phyloP scores from a whole-genome alignment of 139 green algal genomes.

The Micractinium sp. region DNA sequence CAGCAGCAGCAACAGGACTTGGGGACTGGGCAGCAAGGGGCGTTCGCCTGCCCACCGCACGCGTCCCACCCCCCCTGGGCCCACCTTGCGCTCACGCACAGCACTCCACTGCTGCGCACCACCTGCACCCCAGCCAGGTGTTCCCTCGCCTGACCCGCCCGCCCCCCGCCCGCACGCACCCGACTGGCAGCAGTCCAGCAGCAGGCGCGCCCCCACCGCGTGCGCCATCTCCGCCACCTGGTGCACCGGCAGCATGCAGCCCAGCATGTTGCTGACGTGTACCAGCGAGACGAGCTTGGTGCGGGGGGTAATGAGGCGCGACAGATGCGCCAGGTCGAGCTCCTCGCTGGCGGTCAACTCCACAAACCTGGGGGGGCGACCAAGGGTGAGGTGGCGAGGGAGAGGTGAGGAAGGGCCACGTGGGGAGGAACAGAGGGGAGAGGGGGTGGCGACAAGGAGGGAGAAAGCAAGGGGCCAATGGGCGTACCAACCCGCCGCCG shows the following conservation, averaged over 20 bases:
- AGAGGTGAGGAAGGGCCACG: background rate
- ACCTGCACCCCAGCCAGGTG: too few relatives aligned
- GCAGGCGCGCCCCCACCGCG: conserved; percentile 79
- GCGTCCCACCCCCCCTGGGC: too few relatives aligned
- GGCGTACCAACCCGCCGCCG: background rate
- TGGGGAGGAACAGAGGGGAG: background rate
- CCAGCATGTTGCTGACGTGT: conserved; percentile 96
- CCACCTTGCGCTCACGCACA: background rate
- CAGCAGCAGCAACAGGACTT: background rate
- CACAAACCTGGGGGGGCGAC: conserved; percentile 44
- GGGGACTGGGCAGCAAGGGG: too few relatives aligned
- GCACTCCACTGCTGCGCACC: too few relatives aligned
- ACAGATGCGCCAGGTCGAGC: conserved; percentile 67
- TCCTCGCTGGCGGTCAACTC: conserved; percentile 66
- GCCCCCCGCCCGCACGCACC: background rate
- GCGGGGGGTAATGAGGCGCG: conserved; percentile 53
- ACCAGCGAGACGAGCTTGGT: conserved; percentile 91
- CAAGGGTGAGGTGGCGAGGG: background rate
- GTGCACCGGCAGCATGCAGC: conserved; percentile 60
- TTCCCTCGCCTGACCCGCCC: too few relatives aligned
- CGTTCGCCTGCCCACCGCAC: too few relatives aligned
- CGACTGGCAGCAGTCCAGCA: conserved; percentile 97
- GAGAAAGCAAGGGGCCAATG: background rate
- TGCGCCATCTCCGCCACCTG: conserved; percentile 68
- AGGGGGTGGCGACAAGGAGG: background rate